Conservation (phyloP, 345 rosid species). For the Alliaria petiolata region DNA sequence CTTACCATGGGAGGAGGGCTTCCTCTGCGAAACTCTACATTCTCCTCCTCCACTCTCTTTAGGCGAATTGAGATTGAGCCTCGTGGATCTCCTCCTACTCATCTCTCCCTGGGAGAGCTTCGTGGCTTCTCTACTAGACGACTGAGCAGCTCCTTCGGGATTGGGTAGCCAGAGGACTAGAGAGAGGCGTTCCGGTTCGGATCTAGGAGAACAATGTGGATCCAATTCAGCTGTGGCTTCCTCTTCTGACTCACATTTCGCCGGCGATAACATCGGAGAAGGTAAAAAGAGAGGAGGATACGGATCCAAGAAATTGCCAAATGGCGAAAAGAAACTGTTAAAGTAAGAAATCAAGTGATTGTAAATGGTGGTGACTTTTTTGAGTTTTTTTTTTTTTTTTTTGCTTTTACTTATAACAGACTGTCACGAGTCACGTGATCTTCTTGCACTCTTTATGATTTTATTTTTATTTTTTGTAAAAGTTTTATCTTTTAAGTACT, state of each 20-base stretch:
- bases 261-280: constrained; percentile 25
- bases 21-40: not conserved
- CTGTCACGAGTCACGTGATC: not conserved
- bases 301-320: not conserved
- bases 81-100: constrained; percentile 27
- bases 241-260: constrained; percentile 15
- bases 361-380: not conserved
- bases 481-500: no score
- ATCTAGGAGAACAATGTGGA: not conserved
- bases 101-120: not conserved
- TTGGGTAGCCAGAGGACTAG: constrained; percentile 11
- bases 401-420: not conserved
- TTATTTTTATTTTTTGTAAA: no score
- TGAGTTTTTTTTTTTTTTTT: not conserved
- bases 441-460: not conserved
- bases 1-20: constrained; percentile 1
- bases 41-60: not conserved
- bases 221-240: not conserved
- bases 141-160: not conserved
- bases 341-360: not conserved
- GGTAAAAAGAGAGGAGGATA: not conserved
- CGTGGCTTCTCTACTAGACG: not conserved
- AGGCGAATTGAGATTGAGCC: not conserved
- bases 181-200: constrained; percentile 14
- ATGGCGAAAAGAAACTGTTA: not conserved